Percentiles rank a stretch among this genome's conserved stretches.
Evolutionary conservation across 441 rosid genomes (phyloP).

Genomic region (Aleurites moluccanus): DNA sequence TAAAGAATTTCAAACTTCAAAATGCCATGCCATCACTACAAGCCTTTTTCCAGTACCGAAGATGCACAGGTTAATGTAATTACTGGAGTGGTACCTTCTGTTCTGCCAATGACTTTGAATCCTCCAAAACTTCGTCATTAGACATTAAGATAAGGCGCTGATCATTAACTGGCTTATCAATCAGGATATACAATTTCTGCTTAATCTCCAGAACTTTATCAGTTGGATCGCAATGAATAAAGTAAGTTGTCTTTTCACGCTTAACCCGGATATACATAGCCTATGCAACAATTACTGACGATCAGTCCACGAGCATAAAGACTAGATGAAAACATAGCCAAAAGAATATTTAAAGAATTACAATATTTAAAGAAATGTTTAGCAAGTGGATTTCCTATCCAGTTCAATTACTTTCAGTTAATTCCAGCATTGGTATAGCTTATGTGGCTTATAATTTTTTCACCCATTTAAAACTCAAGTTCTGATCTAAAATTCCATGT

Average conservation of each 20-base stretch:
- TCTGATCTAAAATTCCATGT: not conserved
- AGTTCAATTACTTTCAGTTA: not conserved
- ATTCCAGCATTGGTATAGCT: not conserved
- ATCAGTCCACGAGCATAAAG: conserved; percentile 4
- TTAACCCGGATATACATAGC: conserved; percentile 92
- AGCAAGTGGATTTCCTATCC: not conserved
- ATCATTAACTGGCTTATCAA: conserved; percentile 64
- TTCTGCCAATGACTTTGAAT: conserved; percentile 84
- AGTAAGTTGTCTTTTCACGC: conserved; percentile 77
- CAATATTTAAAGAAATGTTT: not conserved
- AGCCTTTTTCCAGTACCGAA: conserved; percentile 4
- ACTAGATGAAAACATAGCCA: not conserved
- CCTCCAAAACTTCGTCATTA: conserved; percentile 65
- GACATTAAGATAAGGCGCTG: conserved; percentile 68
- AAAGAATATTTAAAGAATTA: not conserved
- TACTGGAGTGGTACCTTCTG: conserved; percentile 53
- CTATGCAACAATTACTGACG: conserved; percentile 34
- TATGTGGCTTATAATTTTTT: no score
- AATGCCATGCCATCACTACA: not conserved
- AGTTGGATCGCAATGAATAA: conserved; percentile 84
- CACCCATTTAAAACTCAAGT: not conserved
- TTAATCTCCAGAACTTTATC: conserved; percentile 69
- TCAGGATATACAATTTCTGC: conserved; percentile 65
- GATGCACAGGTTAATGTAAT: not conserved
- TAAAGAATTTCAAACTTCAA: not conserved